Conservation (phyloP, 495 filamentous ascomycete species). For the Thermochaetoides thermophila region DNA sequence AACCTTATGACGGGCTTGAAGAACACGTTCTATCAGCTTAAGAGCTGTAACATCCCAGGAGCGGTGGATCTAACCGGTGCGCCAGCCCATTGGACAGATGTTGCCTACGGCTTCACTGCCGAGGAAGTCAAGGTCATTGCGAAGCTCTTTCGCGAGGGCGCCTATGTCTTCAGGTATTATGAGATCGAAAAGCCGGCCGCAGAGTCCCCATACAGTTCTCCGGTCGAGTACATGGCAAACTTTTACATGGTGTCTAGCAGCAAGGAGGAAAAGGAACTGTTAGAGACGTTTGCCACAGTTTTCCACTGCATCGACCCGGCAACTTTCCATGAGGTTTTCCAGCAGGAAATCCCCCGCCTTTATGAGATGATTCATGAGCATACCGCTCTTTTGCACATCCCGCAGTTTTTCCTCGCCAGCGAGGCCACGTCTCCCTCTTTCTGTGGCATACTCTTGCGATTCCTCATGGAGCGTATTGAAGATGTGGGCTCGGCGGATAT, state of each 20-base stretch:
- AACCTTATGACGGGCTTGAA: conserved; percentile 97
- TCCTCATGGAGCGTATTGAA: conserved; percentile 89
- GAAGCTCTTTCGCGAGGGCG: conserved; percentile 93
- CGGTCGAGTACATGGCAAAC: conserved; percentile 79
- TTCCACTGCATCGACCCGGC: conserved; percentile 98
- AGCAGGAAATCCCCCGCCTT: conserved; percentile 87
- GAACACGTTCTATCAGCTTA: conserved; percentile 89
- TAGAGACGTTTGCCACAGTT: conserved; percentile 95
- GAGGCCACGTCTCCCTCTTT: conserved; percentile 96
- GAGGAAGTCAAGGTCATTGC: conserved; percentile 95
- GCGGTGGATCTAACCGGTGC: conserved; percentile 62
- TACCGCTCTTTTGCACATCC: conserved; percentile 80
- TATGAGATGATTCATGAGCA: conserved; percentile 98
- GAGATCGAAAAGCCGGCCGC: conserved; percentile 65
- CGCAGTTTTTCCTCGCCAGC: conserved; percentile 94
- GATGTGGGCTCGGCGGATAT: conserved; percentile 87
- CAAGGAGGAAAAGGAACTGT: conserved; percentile 92
- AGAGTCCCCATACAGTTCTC: conserved; percentile 60
- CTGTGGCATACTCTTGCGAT: conserved; percentile 92
- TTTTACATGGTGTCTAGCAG: conserved; percentile 82
- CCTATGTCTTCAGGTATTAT: conserved; percentile 92
- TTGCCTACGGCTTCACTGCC: conserved; percentile 90
- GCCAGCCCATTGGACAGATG: conserved; percentile 84
- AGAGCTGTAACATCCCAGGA: conserved; percentile 62
- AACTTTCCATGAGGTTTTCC: conserved; percentile 96